Percentiles rank a stretch among this genome's conserved stretches.
These are phyloP conservation scores for Fusarium sp. DNA, from an alignment of 2,329 filamentous ascomycete species.

Conservation along the genomic window DNA sequence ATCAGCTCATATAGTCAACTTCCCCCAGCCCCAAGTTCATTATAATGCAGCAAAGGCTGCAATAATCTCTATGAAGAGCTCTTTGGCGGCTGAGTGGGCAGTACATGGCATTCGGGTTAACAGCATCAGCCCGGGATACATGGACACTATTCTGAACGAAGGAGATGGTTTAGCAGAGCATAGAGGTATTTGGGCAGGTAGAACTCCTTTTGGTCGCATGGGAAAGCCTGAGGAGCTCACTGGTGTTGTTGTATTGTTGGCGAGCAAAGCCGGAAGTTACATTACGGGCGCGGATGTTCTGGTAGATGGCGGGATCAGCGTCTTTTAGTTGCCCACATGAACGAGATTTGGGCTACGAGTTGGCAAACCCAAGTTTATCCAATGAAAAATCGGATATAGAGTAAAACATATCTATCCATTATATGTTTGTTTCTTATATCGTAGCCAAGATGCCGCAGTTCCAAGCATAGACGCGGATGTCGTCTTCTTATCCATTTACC, in stretches of 20 bases:
- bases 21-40: conserved; percentile 78
- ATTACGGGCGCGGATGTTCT: conserved; percentile 25
- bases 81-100: conserved; percentile 24
- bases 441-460: no score
- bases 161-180: conserved; percentile 24
- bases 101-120: conserved; percentile 18
- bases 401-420: no score
- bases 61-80: conserved; percentile 21
- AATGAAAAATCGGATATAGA: no score
- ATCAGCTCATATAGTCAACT: conserved; percentile 78
- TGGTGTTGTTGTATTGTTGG: conserved; percentile 15
- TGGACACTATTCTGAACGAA: conserved; percentile 28
- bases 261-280: conserved; percentile 29
- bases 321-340: neutral
- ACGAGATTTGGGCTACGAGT: no score
- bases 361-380: no score
- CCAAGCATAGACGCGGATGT: no score
- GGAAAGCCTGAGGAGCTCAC: conserved; percentile 23
- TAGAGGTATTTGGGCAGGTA: conserved; percentile 15
- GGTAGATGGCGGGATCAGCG: conserved; percentile 27
- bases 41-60: conserved; percentile 71
- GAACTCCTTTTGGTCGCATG: conserved; percentile 25
- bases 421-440: no score
- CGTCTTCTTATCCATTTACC: no score
- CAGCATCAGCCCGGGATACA: conserved; percentile 29